A percentile compares a stretch with the other conserved stretches of the same genome.
Conservation (phyloP, 176 grass and related monocot species). For the Zea mays region Zm-B73-REFERENCE-NAM-5.0 NC_050096.1:291015001-291015500, state of each 20-base stretch:
- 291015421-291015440: constrained; percentile 69
- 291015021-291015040: constrained; percentile 1
- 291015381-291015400: constrained; percentile 67
- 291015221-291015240: background rate
- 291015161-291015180: constrained; percentile 2
- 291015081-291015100: constrained; percentile 40
- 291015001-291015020: too few species aligned
- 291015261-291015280: too few species aligned
- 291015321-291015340: background rate
- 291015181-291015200: background rate
- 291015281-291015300: too few species aligned
- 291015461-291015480: constrained; percentile 61
- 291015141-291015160: constrained; percentile 30
- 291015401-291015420: constrained; percentile 73
- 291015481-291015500: constrained; percentile 60
- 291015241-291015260: background rate
- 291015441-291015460: constrained; percentile 77
- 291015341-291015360: background rate
- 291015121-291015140: constrained; percentile 25
- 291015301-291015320: too few species aligned
- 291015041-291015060: background rate
- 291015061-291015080: background rate
- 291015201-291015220: constrained; percentile 21
- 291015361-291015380: constrained; percentile 34
- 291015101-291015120: background rate